Percentiles rank a stretch among this genome's conserved stretches.
These are phyloP conservation scores for Salpingoeca rosetta DNA, from an alignment of 78 protist genomes.

Conservation along the genomic window DNA sequence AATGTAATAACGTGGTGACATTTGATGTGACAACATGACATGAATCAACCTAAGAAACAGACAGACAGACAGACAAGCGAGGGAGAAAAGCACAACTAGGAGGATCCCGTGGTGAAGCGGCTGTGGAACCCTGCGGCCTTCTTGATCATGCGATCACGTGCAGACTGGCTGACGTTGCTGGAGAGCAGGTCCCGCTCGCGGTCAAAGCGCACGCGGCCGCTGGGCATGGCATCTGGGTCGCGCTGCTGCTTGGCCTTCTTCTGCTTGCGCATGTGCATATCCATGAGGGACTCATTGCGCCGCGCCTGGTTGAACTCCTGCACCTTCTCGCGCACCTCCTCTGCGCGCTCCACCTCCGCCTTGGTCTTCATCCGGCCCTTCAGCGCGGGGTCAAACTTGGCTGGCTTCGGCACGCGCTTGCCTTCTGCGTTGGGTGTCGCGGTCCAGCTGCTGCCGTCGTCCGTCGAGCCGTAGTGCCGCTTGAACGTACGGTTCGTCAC, in stretches of 20 bases:
- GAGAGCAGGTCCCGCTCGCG: not conserved
- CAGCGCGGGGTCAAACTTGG: not conserved
- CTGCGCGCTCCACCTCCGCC: not conserved
- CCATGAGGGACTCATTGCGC: not conserved
- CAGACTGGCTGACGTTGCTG: not conserved
- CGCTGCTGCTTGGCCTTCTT: not conserved
- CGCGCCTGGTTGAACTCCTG: not conserved
- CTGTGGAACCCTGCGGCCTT: not conserved
- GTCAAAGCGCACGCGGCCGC: not conserved
- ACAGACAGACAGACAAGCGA: no score
- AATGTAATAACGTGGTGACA: no score
- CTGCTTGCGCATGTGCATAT: not conserved
- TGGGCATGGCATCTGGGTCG: not conserved
- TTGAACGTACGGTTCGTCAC: not conserved
- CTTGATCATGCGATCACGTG: not conserved
- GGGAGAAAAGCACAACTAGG: no score
- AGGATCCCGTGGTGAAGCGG: no score
- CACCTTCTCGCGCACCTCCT: not conserved
- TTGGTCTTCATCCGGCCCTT: not conserved
- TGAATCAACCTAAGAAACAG: no score
- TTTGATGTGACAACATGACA: no score
- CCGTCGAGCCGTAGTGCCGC: not conserved
- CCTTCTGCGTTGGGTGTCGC: not conserved
- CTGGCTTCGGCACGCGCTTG: not conserved
- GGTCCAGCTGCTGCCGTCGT: not conserved